Percentiles rank a stretch among this genome's conserved stretches.
Evolutionary conservation across 805 yeast genomes (phyloP).

Genomic region (Metschnikowia hibisci): DNA sequence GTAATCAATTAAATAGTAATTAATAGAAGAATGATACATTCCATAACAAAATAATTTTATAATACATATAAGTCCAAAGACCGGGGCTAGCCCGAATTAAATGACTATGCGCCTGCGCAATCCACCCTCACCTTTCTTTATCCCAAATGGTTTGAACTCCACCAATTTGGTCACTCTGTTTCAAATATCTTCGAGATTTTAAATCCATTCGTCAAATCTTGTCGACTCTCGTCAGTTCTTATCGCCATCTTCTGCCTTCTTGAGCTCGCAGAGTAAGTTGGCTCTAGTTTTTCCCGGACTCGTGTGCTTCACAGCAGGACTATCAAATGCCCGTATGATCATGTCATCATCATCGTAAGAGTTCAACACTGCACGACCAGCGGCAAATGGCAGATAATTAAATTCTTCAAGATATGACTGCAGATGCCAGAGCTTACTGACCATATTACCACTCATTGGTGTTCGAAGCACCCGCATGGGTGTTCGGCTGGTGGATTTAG

Average conservation of each 20-base stretch:
- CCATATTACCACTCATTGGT: conserved; percentile 41
- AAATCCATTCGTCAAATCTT: too few species aligned
- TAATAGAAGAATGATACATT: background rate
- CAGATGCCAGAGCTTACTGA: conserved; percentile 58
- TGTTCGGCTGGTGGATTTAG: conserved; percentile 33
- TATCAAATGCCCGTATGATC: conserved; percentile 39
- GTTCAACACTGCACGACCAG: conserved; percentile 21
- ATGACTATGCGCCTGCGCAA: conserved; percentile 4
- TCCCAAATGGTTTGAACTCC: too few species aligned
- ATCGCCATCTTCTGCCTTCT: conserved; percentile 7
- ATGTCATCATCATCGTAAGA: conserved; percentile 46
- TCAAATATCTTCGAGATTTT: too few species aligned
- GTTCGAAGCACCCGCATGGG: conserved; percentile 37
- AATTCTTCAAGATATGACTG: conserved; percentile 67
- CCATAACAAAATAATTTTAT: background rate
- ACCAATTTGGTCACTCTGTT: too few species aligned
- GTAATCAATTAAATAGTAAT: too few species aligned
- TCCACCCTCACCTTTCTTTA: background rate
- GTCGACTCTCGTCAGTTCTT: too few species aligned
- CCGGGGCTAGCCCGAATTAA: too few species aligned
- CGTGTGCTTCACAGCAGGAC: conserved; percentile 15
- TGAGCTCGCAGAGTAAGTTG: conserved; percentile 14
- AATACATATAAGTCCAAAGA: conserved; percentile 3
- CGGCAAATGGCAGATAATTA: conserved; percentile 43
- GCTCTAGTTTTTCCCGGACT: conserved; percentile 16